These are phyloP conservation scores for Thielaviopsis euricoi DNA, from an alignment of 2,329 filamentous ascomycete genomes.

Conservation along the genomic window DNA sequence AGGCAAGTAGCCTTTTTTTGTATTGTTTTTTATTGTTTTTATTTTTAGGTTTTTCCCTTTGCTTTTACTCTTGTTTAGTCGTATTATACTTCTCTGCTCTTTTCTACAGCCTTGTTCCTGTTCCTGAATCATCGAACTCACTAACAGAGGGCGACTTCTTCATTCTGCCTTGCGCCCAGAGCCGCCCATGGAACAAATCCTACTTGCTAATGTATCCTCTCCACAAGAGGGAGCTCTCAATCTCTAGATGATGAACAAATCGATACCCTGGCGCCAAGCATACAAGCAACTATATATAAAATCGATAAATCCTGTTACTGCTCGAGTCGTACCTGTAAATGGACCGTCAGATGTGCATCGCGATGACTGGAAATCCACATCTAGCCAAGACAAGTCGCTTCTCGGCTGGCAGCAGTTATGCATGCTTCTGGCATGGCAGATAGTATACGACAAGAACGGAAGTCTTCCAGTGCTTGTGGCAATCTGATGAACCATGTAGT, in stretches of 20 bases:
- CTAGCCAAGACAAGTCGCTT: background rate
- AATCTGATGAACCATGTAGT: too few species aligned
- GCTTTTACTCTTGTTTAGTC: background rate
- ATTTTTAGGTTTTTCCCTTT: background rate
- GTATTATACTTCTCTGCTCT: too few species aligned
- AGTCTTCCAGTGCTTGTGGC: background rate
- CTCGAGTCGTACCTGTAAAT: background rate
- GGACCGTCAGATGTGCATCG: background rate
- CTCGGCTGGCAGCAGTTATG: background rate
- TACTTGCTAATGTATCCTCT: too few species aligned
- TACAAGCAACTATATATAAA: background rate
- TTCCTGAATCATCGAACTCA: background rate
- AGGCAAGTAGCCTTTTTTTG: background rate
- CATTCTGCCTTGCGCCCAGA: background rate
- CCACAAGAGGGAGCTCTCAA: too few species aligned
- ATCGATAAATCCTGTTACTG: background rate
- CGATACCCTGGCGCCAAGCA: background rate
- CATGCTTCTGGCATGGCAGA: background rate
- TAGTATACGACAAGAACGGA: background rate
- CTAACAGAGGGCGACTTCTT: background rate
- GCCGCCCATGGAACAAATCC: background rate
- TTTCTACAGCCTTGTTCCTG: background rate
- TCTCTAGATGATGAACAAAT: too few species aligned
- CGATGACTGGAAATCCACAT: background rate
- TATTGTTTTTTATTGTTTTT: background rate